A percentile compares a stretch with the other conserved stretches of the same genome.
These are phyloP conservation scores for Syzygium syzygioides DNA, from an alignment of 441 rosid species.

Conservation along the genomic window DNA sequence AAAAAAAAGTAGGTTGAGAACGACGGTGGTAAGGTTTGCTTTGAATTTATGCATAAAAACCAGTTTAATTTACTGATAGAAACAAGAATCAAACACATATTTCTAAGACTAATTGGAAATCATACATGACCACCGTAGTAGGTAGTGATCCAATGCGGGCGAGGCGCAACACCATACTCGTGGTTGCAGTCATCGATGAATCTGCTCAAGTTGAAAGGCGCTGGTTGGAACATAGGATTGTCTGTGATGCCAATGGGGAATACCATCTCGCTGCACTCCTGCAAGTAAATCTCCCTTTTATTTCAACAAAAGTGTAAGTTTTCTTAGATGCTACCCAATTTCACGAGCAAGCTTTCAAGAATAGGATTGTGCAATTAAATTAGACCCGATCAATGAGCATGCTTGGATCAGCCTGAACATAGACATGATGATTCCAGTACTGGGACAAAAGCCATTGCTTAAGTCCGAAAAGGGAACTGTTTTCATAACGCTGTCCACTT, in stretches of 20 bases:
- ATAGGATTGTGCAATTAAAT: neutral
- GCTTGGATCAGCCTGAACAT: neutral
- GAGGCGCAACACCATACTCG: neutral
- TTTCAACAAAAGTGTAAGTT: neutral
- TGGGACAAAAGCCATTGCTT: too few relatives aligned
- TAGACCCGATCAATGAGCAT: neutral
- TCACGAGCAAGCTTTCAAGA: neutral
- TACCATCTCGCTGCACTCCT: too few relatives aligned
- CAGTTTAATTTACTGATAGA: neutral
- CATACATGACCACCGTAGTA: neutral
- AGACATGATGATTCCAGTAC: neutral
- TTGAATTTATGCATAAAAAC: neutral
- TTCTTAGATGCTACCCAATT: neutral
- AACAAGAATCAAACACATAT: neutral
- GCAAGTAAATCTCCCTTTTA: neutral
- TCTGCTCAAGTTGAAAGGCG: neutral
- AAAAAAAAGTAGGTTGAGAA: neutral
- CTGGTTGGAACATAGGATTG: constrained; percentile 13
- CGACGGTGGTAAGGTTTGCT: neutral
- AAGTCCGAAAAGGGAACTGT: neutral
- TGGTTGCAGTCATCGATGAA: neutral
- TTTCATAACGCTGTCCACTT: neutral
- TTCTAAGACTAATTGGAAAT: neutral
- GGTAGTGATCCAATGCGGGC: neutral
- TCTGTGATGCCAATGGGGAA: constrained; percentile 10